phyloP scores from a whole-genome alignment of 371 early-diverging fungal genomes.

The Rhizopus microsporus region DNA sequence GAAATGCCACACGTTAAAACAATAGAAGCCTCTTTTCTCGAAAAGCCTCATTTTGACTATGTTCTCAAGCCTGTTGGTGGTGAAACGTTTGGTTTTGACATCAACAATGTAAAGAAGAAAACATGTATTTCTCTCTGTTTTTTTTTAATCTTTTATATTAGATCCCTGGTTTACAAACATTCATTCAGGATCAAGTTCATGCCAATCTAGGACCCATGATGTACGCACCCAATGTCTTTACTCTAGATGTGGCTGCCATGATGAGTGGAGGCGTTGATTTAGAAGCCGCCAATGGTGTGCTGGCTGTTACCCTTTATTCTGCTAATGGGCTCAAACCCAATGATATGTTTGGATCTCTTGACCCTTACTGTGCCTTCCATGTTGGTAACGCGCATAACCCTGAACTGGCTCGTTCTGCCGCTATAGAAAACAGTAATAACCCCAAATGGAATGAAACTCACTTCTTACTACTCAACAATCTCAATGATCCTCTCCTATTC shows the following conservation, averaged over 20 bases:
- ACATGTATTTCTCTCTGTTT: not conserved
- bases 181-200: constrained; percentile 75
- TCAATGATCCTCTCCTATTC: constrained; percentile 28
- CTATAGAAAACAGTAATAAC: constrained; percentile 48
- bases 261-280: constrained; percentile 64
- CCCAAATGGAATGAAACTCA: constrained; percentile 42
- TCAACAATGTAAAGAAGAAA: constrained; percentile 55
- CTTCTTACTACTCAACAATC: constrained; percentile 30
- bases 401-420: constrained; percentile 60
- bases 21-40: constrained; percentile 82
- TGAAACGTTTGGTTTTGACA: constrained; percentile 80
- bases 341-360: constrained; percentile 78
- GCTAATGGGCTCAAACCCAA: constrained; percentile 76
- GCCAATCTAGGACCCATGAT: constrained; percentile 75
- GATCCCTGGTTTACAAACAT: constrained; percentile 76
- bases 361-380: constrained; percentile 75
- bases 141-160: constrained; percentile 16
- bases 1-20: constrained; percentile 87
- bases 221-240: constrained; percentile 82
- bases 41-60: constrained; percentile 89
- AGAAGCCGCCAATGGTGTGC: constrained; percentile 74
- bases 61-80: constrained; percentile 88
- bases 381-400: constrained; percentile 59
- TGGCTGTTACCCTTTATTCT: constrained; percentile 72
- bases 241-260: constrained; percentile 76